Base-by-base conservation (phyloP, 2,329 filamentous ascomycete genomes). In the Epichloe scottii region DNA sequence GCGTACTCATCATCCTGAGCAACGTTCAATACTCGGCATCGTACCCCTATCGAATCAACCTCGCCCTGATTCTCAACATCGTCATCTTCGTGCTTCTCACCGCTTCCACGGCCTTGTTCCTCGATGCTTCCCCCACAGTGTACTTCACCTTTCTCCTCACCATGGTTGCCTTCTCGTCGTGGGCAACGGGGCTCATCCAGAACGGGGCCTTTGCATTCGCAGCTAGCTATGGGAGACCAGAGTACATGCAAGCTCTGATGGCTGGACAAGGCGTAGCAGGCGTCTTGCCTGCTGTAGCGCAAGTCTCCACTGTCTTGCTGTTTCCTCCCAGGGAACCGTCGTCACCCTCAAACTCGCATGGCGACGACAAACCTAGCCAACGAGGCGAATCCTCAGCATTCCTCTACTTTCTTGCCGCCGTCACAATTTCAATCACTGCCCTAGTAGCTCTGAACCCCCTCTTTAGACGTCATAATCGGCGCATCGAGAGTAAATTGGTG, bases 211-310 rank as follows among this genome's bases (percentile, higher is more conserved):
- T 96, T 65, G 89, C 93, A 3, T 97, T 90, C 63, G 89, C 89
- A 3, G 81, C 87, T 3, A 84, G 87, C 49, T 97, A 95, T 62
- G 88, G 84, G 37, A 76, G 87, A 48, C 80, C 85, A 19, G 87
- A 93, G 66, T 98, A 97, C 66, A 95, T 89, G 51, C 91, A 97
- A 68, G 91, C 85, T 23, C 89, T 97, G 66, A 97, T 98, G 90
- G 83, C 85, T 3, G 93, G 93, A 1, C 93, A 98, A 67, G 91
- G 84, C 34, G 76, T 98, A 4, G 90, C 93, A 0, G 93, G 93
- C 33, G 90, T 98, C 10, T 72, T 97, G 3, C 93, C 93, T 0
- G 84, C 87, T 46, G 75, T 95, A 46, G 87, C 89, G 1, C 90
- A 97, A 67, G 91, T 97, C 58, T 66, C 87, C 43, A 86, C 87